A percentile compares a stretch with the other conserved stretches of the same genome.
Evolutionary conservation across 148 eudicot genomes (phyloP).

Genomic region (Beta vulgaris): DNA sequence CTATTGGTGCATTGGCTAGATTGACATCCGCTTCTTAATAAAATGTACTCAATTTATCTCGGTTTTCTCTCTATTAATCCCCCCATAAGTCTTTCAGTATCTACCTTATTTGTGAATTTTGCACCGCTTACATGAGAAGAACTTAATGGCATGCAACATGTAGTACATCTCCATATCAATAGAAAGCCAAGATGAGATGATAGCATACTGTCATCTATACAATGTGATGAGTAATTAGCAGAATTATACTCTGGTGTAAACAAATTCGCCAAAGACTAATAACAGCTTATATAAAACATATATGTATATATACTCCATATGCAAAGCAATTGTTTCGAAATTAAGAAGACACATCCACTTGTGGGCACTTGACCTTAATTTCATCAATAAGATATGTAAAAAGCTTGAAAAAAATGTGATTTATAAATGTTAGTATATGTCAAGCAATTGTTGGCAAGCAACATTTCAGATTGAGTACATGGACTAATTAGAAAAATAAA

Average conservation of each 20-base stretch:
- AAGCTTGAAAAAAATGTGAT: background rate
- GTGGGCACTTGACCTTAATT: too few relatives aligned
- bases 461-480: background rate
- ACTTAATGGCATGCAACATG: background rate
- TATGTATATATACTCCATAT: background rate
- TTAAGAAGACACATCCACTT: background rate
- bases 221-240: background rate
- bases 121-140: background rate
- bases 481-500: background rate
- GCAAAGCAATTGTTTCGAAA: background rate
- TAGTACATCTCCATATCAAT: background rate
- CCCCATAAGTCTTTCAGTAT: background rate
- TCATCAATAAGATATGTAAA: background rate
- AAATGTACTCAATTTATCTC: background rate
- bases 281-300: background rate
- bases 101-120: background rate
- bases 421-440: background rate
- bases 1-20: conserved; percentile 72
- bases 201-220: background rate
- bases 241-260: conserved; percentile 5
- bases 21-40: conserved; percentile 34
- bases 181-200: background rate
- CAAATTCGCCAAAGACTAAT: background rate
- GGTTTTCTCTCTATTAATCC: background rate
- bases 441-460: background rate